Conservation (phyloP, 371 early-diverging fungal genomes). For the Actinomucor elegans region DNA sequence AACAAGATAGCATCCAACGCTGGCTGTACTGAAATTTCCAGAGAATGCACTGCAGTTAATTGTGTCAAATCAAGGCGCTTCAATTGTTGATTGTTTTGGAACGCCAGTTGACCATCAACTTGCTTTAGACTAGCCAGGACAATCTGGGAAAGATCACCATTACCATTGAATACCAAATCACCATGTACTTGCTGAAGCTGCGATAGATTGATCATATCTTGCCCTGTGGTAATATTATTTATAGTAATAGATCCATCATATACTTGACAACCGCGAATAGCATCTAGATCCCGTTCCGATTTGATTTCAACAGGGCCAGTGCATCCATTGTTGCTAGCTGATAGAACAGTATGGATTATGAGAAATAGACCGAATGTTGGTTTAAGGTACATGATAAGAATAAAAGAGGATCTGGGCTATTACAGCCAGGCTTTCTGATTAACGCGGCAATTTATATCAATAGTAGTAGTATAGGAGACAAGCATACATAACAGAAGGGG, state of each 20-base stretch:
- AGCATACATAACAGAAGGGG: too few relatives aligned
- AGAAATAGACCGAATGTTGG: too few relatives aligned
- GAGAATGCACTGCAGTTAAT: slow-evolving; percentile 30
- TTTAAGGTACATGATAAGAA: too few relatives aligned
- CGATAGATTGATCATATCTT: slow-evolving; percentile 13
- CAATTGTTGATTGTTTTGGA: slow-evolving; percentile 49
- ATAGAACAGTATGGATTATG: too few relatives aligned
- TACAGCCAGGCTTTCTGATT: too few relatives aligned
- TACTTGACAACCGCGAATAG: slow-evolving; percentile 32
- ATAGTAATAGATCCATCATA: slow-evolving; percentile 45
- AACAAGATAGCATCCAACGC: slow-evolving; percentile 36
- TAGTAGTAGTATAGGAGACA: too few relatives aligned
- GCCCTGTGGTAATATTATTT: slow-evolving; percentile 5
- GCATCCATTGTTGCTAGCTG: slow-evolving; percentile 11
- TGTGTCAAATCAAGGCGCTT: slow-evolving; percentile 30
- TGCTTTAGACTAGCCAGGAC: slow-evolving; percentile 24
- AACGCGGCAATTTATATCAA: too few relatives aligned
- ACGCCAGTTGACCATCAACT: slow-evolving; percentile 38
- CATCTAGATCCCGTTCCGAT: slow-evolving; percentile 40
- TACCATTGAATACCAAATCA: slow-evolving; percentile 30
- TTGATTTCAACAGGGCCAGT: slow-evolving; percentile 16
- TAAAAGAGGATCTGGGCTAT: too few relatives aligned
- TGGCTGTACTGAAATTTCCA: slow-evolving; percentile 47
- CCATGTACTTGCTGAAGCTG: slow-evolving; percentile 25
- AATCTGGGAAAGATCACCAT: slow-evolving; percentile 22